These are phyloP conservation scores for Trichoderma erinaceum DNA, from an alignment of 495 filamentous ascomycete species.

Conservation along the genomic window DNA sequence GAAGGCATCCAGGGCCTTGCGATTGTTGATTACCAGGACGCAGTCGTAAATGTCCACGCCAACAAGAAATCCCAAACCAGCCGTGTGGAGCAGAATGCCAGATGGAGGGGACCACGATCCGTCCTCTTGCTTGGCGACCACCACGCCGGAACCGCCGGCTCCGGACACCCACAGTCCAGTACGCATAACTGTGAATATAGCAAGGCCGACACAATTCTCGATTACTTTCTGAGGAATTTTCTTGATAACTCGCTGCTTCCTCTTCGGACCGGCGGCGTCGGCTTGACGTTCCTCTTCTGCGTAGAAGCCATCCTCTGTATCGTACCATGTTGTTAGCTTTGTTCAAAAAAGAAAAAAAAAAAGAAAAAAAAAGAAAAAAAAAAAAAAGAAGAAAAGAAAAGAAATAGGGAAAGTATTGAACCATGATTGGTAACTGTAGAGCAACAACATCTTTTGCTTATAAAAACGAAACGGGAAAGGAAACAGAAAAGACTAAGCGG, in stretches of 20 bases:
- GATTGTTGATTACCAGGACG: conserved; percentile 72
- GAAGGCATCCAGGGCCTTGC: conserved; percentile 66
- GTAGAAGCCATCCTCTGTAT: conserved; percentile 41
- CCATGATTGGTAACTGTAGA: too few relatives aligned
- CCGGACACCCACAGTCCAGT: conserved; percentile 69
- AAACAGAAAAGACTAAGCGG: too few relatives aligned
- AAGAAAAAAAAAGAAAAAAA: too few relatives aligned
- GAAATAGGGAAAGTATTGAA: too few relatives aligned
- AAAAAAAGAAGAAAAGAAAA: too few relatives aligned
- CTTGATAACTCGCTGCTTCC: conserved; percentile 48
- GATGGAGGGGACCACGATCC: conserved; percentile 74
- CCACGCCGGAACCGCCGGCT: conserved; percentile 66
- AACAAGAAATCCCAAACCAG: conserved; percentile 68
- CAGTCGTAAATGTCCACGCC: conserved; percentile 83
- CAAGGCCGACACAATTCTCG: conserved; percentile 63
- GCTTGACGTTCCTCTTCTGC: conserved; percentile 17
- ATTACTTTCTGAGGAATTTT: conserved; percentile 63
- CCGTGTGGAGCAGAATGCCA: conserved; percentile 71
- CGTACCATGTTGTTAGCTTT: conserved; percentile 17
- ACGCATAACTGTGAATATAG: conserved; percentile 81
- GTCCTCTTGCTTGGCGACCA: conserved; percentile 62
- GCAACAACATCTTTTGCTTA: too few relatives aligned
- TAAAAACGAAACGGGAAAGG: too few relatives aligned
- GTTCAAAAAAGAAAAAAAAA: too few relatives aligned
- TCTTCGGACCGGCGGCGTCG: conserved; percentile 15